Base-by-base conservation (phyloP, 2,329 filamentous ascomycete genomes). In the Phialemoniopsis sp. region DNA sequence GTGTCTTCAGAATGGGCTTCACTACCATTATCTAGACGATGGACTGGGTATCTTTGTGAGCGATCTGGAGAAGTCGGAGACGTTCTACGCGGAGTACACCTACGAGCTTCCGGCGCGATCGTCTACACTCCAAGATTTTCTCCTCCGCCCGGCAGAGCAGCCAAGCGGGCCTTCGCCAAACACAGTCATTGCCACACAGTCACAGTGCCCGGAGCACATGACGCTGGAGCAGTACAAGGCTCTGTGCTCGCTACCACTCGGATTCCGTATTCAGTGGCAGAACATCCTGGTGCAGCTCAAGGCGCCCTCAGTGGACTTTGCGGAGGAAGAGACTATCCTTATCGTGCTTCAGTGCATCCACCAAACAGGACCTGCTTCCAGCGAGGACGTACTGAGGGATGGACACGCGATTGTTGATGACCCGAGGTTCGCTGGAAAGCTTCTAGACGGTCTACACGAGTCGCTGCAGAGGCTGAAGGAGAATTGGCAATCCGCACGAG, bases 271-370 rank as follows among this genome's bases (percentile, higher is more conserved):
- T 8, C 73, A 78, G 37, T 83, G 77, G 72, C 49, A 62, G 8
- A 82, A 80, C 38, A 68, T 84, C 4, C 50, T 78, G 0, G 49
- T 62, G 1, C 70, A 81, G 47, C 53, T 84, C 4, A 53, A 57
- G 0, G 57, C 61, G 2, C 67, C 71, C 0, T 59, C 59, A 2
- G 38, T 84, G 0, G 68, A 78, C 33, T 70, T 78, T 29, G 71
- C 68, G 10, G 70, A 71, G 32, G 42, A 58, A 1, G 71, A 77
- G 32, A 72, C 73, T 0, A 56, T 57, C 6, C 45, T 68, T 3
- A 49, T 80, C 0, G 37, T 81, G 1, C 49, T 67, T 3, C 78
- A 84, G 44, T 58, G 64, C 1, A 59, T 67, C 9, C 62, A 67
- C 44, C 70, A 80, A 53, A 62, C 62, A 3, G 72, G 78, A 0